Evolutionary conservation across 371 early-diverging fungal genomes (phyloP).

Genomic region (Fennellomyces sp.): DNA sequence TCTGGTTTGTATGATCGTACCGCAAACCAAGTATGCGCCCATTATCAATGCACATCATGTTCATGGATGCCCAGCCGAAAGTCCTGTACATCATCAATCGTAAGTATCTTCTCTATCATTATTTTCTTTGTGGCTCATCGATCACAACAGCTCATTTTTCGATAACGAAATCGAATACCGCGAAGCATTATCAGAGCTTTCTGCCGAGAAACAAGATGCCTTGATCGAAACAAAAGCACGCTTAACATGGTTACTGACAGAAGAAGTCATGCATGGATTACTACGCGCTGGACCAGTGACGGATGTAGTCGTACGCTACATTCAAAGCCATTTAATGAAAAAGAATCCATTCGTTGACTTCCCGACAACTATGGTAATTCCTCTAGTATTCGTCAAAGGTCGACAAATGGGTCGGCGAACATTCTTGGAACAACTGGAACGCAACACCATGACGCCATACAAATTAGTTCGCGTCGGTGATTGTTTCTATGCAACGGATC

Average conservation of each 20-base stretch:
- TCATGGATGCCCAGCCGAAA: conserved; percentile 34
- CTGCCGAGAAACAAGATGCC: conserved; percentile 61
- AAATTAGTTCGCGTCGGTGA: conserved; percentile 57
- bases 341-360: conserved; percentile 71
- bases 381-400: conserved; percentile 63
- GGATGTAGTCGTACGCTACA: conserved; percentile 55
- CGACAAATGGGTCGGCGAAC: conserved; percentile 50
- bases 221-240: conserved; percentile 62
- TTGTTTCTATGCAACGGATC: conserved; percentile 65
- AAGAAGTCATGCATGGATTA: conserved; percentile 78
- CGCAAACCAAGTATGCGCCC: conserved; percentile 48
- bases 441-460: conserved; percentile 51
- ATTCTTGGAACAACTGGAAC: conserved; percentile 63
- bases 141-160: conserved; percentile 23
- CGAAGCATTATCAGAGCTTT: conserved; percentile 42
- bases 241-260: conserved; percentile 69
- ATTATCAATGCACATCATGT: conserved; percentile 24
- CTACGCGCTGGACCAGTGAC: conserved; percentile 62
- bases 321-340: conserved; percentile 64
- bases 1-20: conserved; percentile 67
- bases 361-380: conserved; percentile 63
- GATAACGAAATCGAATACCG: conserved; percentile 35
- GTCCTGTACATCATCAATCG: conserved; percentile 28
- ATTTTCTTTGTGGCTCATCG: not conserved
- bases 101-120: conserved; percentile 14